Evolutionary conservation across 495 filamentous ascomycete species (phyloP), one percentile per base, ranked within the genome.

Genomic region (Aspergillus heteromorphus): DNA sequence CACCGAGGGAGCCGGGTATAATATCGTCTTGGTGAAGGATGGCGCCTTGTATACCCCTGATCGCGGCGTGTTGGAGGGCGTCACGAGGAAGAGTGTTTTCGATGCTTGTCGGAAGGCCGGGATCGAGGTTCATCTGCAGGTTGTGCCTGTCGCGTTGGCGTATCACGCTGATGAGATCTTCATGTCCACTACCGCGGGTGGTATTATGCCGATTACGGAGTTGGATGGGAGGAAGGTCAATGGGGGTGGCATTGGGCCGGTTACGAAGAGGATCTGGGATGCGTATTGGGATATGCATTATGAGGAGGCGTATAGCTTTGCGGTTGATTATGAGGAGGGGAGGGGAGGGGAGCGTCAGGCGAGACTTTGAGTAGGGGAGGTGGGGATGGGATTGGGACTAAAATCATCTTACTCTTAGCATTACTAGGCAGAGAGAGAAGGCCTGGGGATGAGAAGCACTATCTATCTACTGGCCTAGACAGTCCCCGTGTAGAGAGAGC

Each of bases 191-290:
- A 72, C 71, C 10, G 71, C 71, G 13, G 71, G 71, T 0, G 71
- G 71, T 8, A 66, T 73, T 31, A 71, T 74, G 70, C 70, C 70
- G 0, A 71, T 73, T 20, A 72, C 70, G 9, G 45, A 11, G 7
- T 58, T 74, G 18, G 71, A 74, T 57, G 71, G 65, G 2, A 48
- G 61, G 16, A 62, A 68, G 0, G 62, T 74, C 2, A 65, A 59
- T 16, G 65, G 60, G 38, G 71, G 71, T 5, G 53, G 66, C 57
- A 31, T 74, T 42, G 70, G 71, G 0, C 64, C 66, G 5, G 41
- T 73, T 14, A 74, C 71, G 51, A 71, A 65, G 61, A 57, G 53
- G 54, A 73, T 74, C 48, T 73, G 71, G 71, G 70, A 74, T 58
- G 55, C 45, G 4, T 74, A 74, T 50, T 74, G 71, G 71, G 64